Base-by-base conservation (phyloP, 176 grass and related monocot species). In the Oryza brachyantha region DNA sequence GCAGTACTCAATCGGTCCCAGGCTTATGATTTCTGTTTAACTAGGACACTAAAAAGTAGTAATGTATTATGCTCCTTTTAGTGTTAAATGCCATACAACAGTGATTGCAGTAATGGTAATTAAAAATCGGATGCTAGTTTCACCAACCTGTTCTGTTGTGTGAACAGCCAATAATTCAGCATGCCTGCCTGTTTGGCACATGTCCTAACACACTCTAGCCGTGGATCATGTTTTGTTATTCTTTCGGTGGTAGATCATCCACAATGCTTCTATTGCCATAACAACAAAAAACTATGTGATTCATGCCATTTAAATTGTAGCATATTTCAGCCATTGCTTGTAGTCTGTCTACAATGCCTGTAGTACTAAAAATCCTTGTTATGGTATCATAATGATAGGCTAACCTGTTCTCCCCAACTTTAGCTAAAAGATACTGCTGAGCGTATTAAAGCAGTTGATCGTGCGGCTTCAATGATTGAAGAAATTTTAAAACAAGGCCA, bases 381-480 rank as follows among this genome's bases (percentile, higher is more conserved):
- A 61, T 48, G 36, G 36, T 65, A 36, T 62, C 37, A 84, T 62
- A 73, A 84, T 73, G 66, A 73, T 48, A 66, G 45, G 57, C 26
- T 82, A 35, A 70, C 50, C 26, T 62, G 54, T 83, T 80, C 29
- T 2, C 58, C 35, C 7, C 16, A 61, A 25, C 29, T 62, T 82
- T 81, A 98, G 92, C 70, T 93, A 61, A 94, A 89, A 88, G 95
- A 94, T 84, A 90, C 83, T 2, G 76, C 89, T 72, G 95, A 98
- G 68, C 85, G 95, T 35, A 93, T 94, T 71, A 94, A 84, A 88
- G 92, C 92, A 72, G 92, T 98, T 89, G 95, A 98, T 85, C 77
- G 42, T 69, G 95, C 92, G 5, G 85, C 95, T 72, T 90, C 87
- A 43, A 91, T 93, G 84, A 80, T 98, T 16, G 92, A 98, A 72